Conservation (phyloP, 2,329 filamentous ascomycete species). For the Tolypocladium ophioglossoides region DNA sequence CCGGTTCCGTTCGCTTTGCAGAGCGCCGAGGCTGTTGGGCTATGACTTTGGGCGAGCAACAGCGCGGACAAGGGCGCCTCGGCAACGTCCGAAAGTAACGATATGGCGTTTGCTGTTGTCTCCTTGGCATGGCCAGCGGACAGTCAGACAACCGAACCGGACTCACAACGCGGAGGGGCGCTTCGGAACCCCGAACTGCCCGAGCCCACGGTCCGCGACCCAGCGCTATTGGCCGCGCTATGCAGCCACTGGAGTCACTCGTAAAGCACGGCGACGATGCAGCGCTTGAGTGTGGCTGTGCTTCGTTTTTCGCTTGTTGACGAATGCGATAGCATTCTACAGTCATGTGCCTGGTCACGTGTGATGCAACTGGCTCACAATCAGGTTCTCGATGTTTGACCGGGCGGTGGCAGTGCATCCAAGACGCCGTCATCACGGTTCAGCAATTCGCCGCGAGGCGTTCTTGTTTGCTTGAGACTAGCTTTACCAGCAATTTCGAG, state of each 20-base stretch:
- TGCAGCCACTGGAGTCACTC: not conserved
- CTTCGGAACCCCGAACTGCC: not conserved
- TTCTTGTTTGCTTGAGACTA: not conserved
- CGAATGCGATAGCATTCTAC: not conserved
- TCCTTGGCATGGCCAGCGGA: not conserved
- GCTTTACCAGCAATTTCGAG: not conserved
- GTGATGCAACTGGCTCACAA: too few relatives aligned
- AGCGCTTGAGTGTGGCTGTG: not conserved
- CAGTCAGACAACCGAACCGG: not conserved
- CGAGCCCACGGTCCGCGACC: not conserved
- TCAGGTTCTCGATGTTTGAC: not conserved
- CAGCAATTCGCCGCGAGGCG: not conserved
- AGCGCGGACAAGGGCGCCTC: not conserved
- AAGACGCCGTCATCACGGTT: not conserved
- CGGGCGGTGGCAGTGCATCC: not conserved
- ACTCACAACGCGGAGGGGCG: not conserved
- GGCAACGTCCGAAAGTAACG: not conserved
- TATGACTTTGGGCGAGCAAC: not conserved
- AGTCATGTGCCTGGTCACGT: not conserved
- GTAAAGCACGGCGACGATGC: not conserved
- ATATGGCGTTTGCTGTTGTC: not conserved
- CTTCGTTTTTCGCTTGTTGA: too few relatives aligned
- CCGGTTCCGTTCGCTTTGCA: too few relatives aligned
- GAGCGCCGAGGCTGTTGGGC: not conserved
- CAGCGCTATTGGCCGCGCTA: not conserved